These are phyloP conservation scores for Celoporthe dispersa DNA, from an alignment of 2,329 filamentous ascomycete species.

Conservation along the genomic window DNA sequence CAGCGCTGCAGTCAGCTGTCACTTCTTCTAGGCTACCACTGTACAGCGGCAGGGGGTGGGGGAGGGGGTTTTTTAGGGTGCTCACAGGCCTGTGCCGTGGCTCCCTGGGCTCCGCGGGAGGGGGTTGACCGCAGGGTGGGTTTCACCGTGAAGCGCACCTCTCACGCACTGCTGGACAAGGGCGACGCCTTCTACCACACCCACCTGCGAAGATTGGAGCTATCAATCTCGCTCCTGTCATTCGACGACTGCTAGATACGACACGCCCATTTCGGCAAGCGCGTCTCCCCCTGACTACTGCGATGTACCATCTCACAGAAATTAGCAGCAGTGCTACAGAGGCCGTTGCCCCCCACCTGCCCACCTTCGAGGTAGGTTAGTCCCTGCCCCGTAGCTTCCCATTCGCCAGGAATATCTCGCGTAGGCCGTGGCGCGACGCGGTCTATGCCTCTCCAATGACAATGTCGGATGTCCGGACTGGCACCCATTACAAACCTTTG, in stretches of 20 bases:
- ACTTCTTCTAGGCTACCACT: constrained; percentile 9
- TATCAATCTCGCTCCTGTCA: constrained; percentile 20
- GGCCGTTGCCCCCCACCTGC: constrained; percentile 16
- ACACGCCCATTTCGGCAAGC: constrained; percentile 27
- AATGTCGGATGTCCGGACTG: constrained; percentile 3
- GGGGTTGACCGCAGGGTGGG: not conserved
- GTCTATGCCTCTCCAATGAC: not conserved
- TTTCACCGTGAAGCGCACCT: not conserved
- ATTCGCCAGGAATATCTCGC: constrained; percentile 14
- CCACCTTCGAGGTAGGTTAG: not conserved
- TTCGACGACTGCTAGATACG: constrained; percentile 25
- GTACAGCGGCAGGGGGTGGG: not conserved
- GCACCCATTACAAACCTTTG: not conserved
- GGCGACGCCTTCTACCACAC: not conserved
- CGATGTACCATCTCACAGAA: not conserved
- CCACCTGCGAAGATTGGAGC: not conserved
- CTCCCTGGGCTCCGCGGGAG: not conserved
- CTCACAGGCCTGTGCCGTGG: not conserved
- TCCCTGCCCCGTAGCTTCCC: constrained; percentile 7
- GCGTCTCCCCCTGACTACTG: constrained; percentile 13
- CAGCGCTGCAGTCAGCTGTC: constrained; percentile 6
- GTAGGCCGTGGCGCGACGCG: not conserved
- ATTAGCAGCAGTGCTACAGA: not conserved
- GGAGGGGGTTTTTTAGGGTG: not conserved
- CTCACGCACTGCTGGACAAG: not conserved